Evolutionary conservation across 371 early-diverging fungal species (phyloP).

Genomic region (Apophysomyces trapeziformis): DNA sequence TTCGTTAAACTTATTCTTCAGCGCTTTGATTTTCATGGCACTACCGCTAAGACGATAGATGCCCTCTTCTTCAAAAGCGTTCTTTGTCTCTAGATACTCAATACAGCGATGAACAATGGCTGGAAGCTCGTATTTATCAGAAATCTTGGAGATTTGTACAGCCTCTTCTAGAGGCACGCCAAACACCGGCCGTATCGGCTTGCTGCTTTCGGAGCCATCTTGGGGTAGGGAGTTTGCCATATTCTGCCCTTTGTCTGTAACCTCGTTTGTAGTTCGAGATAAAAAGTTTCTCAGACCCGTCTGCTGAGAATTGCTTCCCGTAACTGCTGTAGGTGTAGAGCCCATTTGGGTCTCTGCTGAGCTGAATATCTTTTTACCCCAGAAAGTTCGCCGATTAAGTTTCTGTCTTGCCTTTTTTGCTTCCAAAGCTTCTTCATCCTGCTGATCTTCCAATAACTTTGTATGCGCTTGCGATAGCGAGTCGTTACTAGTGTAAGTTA

Average conservation of each 20-base stretch:
- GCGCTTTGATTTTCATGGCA: slow-evolving; percentile 54
- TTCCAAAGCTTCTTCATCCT: slow-evolving; percentile 10
- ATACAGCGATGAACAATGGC: slow-evolving; percentile 83
- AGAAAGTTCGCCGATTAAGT: slow-evolving; percentile 38
- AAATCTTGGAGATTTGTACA: slow-evolving; percentile 23
- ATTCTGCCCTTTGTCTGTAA: background rate
- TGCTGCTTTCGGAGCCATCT: slow-evolving; percentile 7
- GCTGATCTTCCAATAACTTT: background rate
- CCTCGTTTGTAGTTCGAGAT: slow-evolving; percentile 26
- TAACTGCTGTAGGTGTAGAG: background rate
- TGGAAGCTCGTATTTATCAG: slow-evolving; percentile 57
- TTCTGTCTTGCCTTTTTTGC: slow-evolving; percentile 24
- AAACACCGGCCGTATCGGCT: slow-evolving; percentile 53
- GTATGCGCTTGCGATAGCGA: background rate
- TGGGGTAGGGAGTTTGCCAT: background rate
- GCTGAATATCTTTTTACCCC: slow-evolving; percentile 35
- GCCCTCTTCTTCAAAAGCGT: slow-evolving; percentile 80
- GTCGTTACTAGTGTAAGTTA: slow-evolving; percentile 1
- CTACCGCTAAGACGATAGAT: slow-evolving; percentile 83
- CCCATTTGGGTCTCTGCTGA: slow-evolving; percentile 12
- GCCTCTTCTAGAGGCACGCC: slow-evolving; percentile 43
- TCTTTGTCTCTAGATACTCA: slow-evolving; percentile 79
- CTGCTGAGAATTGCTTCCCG: slow-evolving; percentile 2
- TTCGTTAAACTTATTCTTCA: slow-evolving; percentile 70
- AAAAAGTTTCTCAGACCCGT: slow-evolving; percentile 27